phyloP scores from a whole-genome alignment of 2,329 filamentous ascomycete species.

The Aspergillus udagawae region DNA sequence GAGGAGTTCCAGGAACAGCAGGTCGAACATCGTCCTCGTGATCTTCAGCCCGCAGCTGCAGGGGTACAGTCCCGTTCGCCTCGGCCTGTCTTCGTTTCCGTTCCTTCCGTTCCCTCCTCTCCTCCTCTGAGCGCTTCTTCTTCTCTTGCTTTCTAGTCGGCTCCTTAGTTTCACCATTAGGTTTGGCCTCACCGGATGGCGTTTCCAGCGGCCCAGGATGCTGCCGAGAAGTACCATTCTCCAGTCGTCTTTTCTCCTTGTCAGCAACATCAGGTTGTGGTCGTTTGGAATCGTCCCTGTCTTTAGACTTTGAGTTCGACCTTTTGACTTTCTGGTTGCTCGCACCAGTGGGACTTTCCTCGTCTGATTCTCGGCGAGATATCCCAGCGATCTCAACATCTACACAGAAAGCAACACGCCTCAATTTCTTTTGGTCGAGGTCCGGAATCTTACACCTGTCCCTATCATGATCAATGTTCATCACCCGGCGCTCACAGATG shows the following conservation, averaged over 20 bases:
- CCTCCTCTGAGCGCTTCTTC: constrained; percentile 91
- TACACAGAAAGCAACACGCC: constrained; percentile 90
- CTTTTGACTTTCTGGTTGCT: constrained; percentile 30
- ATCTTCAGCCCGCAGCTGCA: constrained; percentile 72
- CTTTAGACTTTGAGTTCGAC: constrained; percentile 57
- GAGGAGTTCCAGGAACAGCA: constrained; percentile 28
- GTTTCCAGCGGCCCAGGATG: constrained; percentile 5
- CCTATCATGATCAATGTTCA: constrained; percentile 80
- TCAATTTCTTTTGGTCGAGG: constrained; percentile 73
- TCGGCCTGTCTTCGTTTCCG: constrained; percentile 80
- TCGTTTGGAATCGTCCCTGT: constrained; percentile 70
- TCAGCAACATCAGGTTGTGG: constrained; percentile 54
- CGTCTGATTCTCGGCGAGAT: constrained; percentile 67
- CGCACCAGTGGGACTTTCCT: constrained; percentile 38
- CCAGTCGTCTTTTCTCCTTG: constrained; percentile 50
- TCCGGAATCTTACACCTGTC: constrained; percentile 76
- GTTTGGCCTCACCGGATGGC: constrained; percentile 25
- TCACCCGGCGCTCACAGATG: constrained; percentile 70
- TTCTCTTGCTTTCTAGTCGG: constrained; percentile 81
- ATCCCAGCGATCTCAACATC: constrained; percentile 94
- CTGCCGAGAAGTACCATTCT: constrained; percentile 9
- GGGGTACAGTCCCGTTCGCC: constrained; percentile 78
- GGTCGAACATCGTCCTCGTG: constrained; percentile 53
- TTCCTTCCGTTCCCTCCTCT: constrained; percentile 87
- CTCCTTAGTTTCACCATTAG: constrained; percentile 35